Evolutionary conservation across 495 filamentous ascomycete genomes (phyloP).

Genomic region (Terfezia boudieri): DNA sequence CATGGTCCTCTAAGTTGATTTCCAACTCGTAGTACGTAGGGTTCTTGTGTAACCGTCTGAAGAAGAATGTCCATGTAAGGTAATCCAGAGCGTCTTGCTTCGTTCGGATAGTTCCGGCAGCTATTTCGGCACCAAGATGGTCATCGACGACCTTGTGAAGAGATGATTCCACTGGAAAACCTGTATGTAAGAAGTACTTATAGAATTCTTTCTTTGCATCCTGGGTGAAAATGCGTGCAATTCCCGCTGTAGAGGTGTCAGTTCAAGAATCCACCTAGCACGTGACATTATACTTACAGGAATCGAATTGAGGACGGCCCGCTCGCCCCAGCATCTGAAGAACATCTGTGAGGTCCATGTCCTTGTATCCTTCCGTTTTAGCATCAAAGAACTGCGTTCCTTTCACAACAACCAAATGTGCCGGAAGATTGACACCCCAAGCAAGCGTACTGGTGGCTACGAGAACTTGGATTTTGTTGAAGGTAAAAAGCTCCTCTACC

Average conservation of each 20-base stretch:
- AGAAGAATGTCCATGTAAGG: constrained; percentile 98
- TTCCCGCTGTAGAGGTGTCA: constrained; percentile 34
- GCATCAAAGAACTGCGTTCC: constrained; percentile 97
- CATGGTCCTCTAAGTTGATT: constrained; percentile 83
- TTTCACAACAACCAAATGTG: constrained; percentile 93
- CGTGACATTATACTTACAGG: constrained; percentile 21
- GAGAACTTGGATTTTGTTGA: constrained; percentile 95
- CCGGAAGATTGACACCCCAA: constrained; percentile 96
- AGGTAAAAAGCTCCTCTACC: constrained; percentile 80
- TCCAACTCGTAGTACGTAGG: constrained; percentile 94
- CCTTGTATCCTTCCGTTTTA: constrained; percentile 90
- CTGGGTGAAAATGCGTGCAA: constrained; percentile 91
- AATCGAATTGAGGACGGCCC: constrained; percentile 89
- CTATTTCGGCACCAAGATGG: constrained; percentile 88
- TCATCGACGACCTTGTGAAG: constrained; percentile 93
- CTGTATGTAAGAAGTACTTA: constrained; percentile 96
- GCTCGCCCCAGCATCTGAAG: constrained; percentile 95
- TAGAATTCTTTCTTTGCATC: constrained; percentile 99
- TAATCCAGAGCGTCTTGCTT: constrained; percentile 98
- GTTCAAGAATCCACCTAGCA: background rate
- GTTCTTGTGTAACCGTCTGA: constrained; percentile 91
- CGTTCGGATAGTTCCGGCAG: constrained; percentile 69
- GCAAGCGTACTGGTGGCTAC: constrained; percentile 93
- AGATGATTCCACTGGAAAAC: constrained; percentile 91
- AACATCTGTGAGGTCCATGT: constrained; percentile 98